Evolutionary conservation across 1,139 yeast species (phyloP).

Genomic region (Suhomyces bolitotheri): DNA sequence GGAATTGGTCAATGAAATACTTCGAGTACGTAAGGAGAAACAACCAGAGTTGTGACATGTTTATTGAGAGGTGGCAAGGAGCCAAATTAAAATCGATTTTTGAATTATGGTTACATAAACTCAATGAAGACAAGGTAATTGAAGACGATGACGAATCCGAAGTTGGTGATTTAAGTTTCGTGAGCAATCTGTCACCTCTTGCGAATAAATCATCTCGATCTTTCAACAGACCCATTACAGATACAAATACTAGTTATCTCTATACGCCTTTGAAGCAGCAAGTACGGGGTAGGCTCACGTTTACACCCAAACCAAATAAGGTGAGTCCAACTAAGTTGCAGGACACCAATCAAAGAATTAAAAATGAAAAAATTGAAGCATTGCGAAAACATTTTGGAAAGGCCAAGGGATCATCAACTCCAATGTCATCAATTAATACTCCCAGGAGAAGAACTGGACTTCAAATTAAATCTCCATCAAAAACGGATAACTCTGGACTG

Average conservation of each 20-base stretch:
- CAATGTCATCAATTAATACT: constrained; percentile 3
- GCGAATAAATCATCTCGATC: constrained; percentile 24
- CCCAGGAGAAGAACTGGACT: constrained; percentile 1
- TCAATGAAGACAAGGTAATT: constrained; percentile 11
- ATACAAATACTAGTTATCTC: constrained; percentile 25
- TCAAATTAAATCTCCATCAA: constrained; percentile 7
- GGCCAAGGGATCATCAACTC: constrained; percentile 22
- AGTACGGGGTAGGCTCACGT: constrained; percentile 12
- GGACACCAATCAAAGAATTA: constrained; percentile 40
- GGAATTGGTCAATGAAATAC: constrained; percentile 42
- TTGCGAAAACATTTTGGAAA: constrained; percentile 36
- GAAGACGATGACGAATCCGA: constrained; percentile 17
- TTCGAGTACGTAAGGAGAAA: constrained; percentile 36
- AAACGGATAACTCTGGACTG: neutral
- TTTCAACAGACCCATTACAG: constrained; percentile 4
- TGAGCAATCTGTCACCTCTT: constrained; percentile 38
- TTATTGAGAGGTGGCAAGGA: constrained; percentile 35
- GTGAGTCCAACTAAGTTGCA: constrained; percentile 43
- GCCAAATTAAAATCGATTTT: constrained; percentile 32
- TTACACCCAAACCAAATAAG: constrained; percentile 25
- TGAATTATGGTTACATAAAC: constrained; percentile 36
- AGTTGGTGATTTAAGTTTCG: constrained; percentile 23
- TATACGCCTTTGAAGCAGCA: constrained; percentile 39
- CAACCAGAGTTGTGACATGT: constrained; percentile 39
- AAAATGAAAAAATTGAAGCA: constrained; percentile 37